Evolutionary conservation across 768 basidiomycete species (phyloP), one percentile per base, ranked within the genome.

Genomic region (Suillus subaureus): DNA sequence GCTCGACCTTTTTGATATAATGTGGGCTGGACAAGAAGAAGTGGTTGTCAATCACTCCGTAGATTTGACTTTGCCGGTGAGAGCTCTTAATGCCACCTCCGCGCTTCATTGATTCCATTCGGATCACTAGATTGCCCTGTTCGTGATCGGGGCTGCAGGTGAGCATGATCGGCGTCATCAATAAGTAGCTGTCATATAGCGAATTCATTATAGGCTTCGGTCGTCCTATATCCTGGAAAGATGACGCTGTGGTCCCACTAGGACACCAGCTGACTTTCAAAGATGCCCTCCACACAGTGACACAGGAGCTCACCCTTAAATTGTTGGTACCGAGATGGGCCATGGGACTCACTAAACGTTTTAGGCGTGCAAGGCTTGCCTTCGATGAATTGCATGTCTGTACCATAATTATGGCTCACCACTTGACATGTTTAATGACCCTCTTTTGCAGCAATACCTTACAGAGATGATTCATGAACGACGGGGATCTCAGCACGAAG

Each of bases 61-160:
- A 4, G 83, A 87, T 39, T 70, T 89, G 23, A 89, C 87, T 0
- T 70, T 85, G 6, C 85, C 85, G 6, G 87, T 87, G 61, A 61
- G 82, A 54, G 7, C 40, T 26, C 31, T 28, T 13, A 6, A 57
- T 45, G 23, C 26, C 13, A 23, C 42, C 23, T 43, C 9, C 31
- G 52, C 74, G 61, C 71, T 18, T 75, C 74, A 15, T 69, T 71
- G 28, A 66, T 37, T 16, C 15, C 8, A 28, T 55, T 13, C 26
- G 40, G 31, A 26, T 63, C 23, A 9, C 51, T 18, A 88, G 87
- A 80, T 87, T 43, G 83, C 86, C 0, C 80, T 88, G 3, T 83
- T 85, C 61, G 81, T 87, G 35, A 85, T 88, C 64, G 80, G 85
- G 39, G 80, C 79, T 4, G 87, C 87, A 65, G 86, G 84, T 83